phyloP scores from a whole-genome alignment of 2,329 filamentous ascomycete genomes.

The Aureobasidium sp. region DNA sequence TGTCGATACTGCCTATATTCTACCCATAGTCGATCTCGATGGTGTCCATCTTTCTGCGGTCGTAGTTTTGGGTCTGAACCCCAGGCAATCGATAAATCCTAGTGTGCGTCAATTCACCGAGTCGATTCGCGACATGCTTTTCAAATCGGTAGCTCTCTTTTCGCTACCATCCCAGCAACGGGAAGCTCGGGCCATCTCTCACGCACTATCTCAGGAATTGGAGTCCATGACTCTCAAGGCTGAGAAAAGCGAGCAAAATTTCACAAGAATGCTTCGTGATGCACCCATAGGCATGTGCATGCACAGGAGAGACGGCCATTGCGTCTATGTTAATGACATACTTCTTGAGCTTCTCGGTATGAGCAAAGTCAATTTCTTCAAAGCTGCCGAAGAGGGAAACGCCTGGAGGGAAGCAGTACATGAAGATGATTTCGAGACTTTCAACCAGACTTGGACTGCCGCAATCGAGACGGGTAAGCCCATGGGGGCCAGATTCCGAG shows the following conservation, averaged over 20 bases:
- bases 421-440: background rate
- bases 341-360: constrained; percentile 29
- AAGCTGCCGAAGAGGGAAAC: constrained; percentile 16
- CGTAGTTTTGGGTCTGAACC: constrained; percentile 31
- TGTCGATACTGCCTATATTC: constrained; percentile 6
- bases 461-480: background rate
- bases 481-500: background rate
- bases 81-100: constrained; percentile 28
- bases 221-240: constrained; percentile 24
- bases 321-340: constrained; percentile 33
- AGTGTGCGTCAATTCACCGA: constrained; percentile 31
- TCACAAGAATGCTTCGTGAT: constrained; percentile 31
- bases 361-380: constrained; percentile 15
- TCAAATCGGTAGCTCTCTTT: constrained; percentile 31
- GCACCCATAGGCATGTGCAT: constrained; percentile 30
- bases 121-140: constrained; percentile 28
- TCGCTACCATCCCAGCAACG: background rate
- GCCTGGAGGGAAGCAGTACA: constrained; percentile 9
- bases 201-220: constrained; percentile 28
- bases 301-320: constrained; percentile 19
- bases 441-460: background rate
- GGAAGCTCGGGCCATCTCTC: constrained; percentile 25
- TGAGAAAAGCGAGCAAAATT: constrained; percentile 29
- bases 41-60: constrained; percentile 29
- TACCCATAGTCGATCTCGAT: constrained; percentile 19